These are phyloP conservation scores for Candolleomyces eurysporus DNA, from an alignment of 768 basidiomycete species.

Conservation along the genomic window DNA sequence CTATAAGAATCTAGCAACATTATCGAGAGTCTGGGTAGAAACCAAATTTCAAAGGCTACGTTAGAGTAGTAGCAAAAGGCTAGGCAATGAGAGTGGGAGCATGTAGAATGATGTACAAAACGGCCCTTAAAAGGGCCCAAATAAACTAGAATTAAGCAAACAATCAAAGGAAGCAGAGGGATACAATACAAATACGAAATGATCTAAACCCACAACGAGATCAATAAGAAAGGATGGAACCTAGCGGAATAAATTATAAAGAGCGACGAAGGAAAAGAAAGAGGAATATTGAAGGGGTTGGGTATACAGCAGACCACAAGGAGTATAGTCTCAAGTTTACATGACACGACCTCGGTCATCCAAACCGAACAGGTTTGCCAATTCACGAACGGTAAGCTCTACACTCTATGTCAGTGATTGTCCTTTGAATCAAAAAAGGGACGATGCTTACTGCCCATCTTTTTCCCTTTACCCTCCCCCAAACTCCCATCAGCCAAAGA, in stretches of 20 bases:
- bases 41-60: too few relatives aligned
- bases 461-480: constrained; percentile 60
- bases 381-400: constrained; percentile 49
- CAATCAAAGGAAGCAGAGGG: too few relatives aligned
- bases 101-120: too few relatives aligned
- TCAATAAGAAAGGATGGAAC: too few relatives aligned
- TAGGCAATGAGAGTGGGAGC: too few relatives aligned
- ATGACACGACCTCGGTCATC: constrained; percentile 35
- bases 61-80: too few relatives aligned
- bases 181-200: not conserved
- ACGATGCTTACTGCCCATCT: constrained; percentile 47
- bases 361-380: constrained; percentile 48
- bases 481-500: constrained; percentile 57
- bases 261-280: too few relatives aligned
- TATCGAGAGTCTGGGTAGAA: too few relatives aligned
- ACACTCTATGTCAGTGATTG: not conserved
- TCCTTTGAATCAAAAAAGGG: not conserved
- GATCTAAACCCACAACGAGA: too few relatives aligned
- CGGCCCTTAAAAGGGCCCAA: too few relatives aligned
- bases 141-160: too few relatives aligned
- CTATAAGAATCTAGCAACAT: not conserved
- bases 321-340: not conserved
- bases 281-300: not conserved
- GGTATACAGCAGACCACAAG: not conserved
- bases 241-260: too few relatives aligned